Base-by-base conservation (phyloP, 768 basidiomycete genomes). In the Boletellus ananas region DNA sequence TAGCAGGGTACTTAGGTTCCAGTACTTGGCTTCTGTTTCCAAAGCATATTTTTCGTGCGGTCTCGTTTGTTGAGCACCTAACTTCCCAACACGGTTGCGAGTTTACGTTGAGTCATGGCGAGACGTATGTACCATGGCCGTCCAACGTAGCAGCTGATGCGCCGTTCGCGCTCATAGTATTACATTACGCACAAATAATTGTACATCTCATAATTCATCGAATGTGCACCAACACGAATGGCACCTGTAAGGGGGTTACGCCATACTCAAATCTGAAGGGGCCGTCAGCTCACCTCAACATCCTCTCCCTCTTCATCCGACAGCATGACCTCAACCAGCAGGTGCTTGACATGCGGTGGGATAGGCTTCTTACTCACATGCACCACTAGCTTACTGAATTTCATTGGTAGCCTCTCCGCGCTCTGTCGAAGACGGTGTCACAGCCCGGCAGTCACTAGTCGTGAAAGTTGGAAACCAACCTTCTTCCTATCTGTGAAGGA, bases 311-410 rank as follows among this genome's bases (percentile, higher is more conserved):
- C 80, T 62, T 92, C 91, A 61, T 97, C 94, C 49, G 80, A 83
- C 21, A 87, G 87, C 92, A 98, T 95, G 42, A 97, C 83, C 71
- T 97, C 96, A 13, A 94, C 90, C 38, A 95, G 76, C 34, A 98
- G 77, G 59, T 92, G 85, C 62, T 84, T 93, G 51, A 79, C 78
- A 63, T 93, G 85, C 9, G 88, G 80, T 12, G 85, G 85, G 52
- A 98, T 79, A 6, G 92, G 83, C 72, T 94, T 97, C 82, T 91
- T 97, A 75, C 89, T 93, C 49, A 99, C 93, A 47, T 79, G 79
- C 68, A 97, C 95, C 10, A 95, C 94, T 25, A 99, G 77, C 53
- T 85, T 83, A 67, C 84, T 90, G 73, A 99, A 91, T 62, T 80
- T 86, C 91, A 96, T 88, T 6, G 81, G 79, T 55, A 95, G 67